A percentile compares a stretch with the other conserved stretches of the same genome.
phyloP scores from a whole-genome alignment of 345 rosid genomes.

The sweet orange (Citrus sinensis) region DNA sequence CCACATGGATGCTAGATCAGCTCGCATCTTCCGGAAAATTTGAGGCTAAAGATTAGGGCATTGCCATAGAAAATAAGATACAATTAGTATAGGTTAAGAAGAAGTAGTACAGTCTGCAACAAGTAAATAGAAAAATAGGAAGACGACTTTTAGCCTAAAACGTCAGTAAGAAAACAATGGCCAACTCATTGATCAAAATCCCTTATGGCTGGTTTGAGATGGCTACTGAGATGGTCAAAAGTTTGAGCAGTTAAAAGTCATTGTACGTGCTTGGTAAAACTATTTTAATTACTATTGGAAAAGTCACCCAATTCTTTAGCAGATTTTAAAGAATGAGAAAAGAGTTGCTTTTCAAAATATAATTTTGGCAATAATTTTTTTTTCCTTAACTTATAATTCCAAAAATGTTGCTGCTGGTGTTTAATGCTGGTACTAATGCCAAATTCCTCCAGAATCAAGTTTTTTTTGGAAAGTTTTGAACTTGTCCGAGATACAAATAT shows the following conservation, averaged over 20 bases:
- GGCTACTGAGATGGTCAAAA: neutral
- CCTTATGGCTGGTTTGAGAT: neutral
- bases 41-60: constrained; percentile 49
- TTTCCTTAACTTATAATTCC: neutral
- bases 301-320: neutral
- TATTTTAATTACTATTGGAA: neutral
- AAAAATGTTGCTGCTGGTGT: neutral
- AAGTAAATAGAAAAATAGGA: neutral
- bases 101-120: neutral
- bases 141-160: neutral
- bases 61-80: neutral
- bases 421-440: neutral
- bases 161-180: neutral
- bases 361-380: neutral
- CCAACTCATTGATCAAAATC: neutral
- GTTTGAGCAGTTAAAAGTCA: neutral
- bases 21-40: constrained; percentile 55
- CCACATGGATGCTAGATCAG: constrained; percentile 76
- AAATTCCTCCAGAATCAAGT: neutral
- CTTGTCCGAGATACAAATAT: neutral
- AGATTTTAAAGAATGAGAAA: neutral
- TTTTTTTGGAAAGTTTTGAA: neutral
- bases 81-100: neutral
- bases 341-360: neutral
- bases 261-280: neutral